phyloP scores from a whole-genome alignment of 352 stramenopile species.

The Globisporangium perplexum region DNA sequence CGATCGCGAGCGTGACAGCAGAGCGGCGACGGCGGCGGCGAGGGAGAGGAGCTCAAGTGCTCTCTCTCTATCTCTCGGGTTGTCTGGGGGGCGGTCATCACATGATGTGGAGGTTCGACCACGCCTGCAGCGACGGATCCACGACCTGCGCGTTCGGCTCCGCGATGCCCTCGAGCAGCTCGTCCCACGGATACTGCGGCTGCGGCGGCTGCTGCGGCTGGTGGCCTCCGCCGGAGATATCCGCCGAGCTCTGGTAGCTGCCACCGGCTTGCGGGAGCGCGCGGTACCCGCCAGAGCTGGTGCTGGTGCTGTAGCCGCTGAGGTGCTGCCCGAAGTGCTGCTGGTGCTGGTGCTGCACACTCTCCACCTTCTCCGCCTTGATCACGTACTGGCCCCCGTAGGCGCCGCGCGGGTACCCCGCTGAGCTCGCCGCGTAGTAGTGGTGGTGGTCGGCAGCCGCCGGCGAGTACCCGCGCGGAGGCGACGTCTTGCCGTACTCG shows the following conservation, averaged over 20 bases:
- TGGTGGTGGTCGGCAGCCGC: conserved; percentile 8
- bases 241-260: conserved; percentile 13
- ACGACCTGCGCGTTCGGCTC: conserved; percentile 31
- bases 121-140: conserved; percentile 55
- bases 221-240: neutral
- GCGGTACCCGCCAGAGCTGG: conserved; percentile 3
- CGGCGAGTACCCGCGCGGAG: conserved; percentile 12
- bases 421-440: conserved; percentile 3
- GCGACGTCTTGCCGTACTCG: conserved; percentile 18
- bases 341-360: conserved; percentile 4
- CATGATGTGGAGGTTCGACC: conserved; percentile 74
- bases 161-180: conserved; percentile 71
- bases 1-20: neutral
- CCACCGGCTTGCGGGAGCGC: conserved; percentile 4
- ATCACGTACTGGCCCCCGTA: conserved; percentile 12
- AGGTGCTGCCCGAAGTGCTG: neutral
- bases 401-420: conserved; percentile 5
- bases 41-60: neutral
- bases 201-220: conserved; percentile 3
- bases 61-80: too few species aligned
- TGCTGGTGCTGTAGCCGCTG: neutral
- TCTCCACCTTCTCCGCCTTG: conserved; percentile 11
- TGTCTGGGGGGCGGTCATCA: conserved; percentile 10
- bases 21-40: neutral
- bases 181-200: conserved; percentile 46